Evolutionary conservation across 2,329 filamentous ascomycete genomes (phyloP).

Genomic region (Biscogniauxia sp.): DNA sequence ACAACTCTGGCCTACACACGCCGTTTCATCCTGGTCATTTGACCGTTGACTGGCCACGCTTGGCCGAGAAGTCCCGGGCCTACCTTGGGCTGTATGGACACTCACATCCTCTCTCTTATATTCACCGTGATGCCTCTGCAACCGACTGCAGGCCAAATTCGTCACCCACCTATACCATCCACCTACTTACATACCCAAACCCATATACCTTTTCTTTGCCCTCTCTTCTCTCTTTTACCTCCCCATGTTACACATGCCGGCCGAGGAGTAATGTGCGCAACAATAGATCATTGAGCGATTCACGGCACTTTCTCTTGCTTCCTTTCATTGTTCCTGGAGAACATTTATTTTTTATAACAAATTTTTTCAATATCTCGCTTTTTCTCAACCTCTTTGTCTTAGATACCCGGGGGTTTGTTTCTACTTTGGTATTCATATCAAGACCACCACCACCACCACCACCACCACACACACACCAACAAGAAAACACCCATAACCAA

Average conservation of each 20-base stretch:
- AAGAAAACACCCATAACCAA: constrained; percentile 1
- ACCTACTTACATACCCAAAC: constrained; percentile 11
- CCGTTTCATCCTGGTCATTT: constrained; percentile 5
- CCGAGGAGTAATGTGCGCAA: constrained; percentile 14
- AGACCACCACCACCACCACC: background rate
- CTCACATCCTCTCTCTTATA: background rate
- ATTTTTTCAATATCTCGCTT: background rate
- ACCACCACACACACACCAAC: background rate
- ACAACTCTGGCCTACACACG: constrained; percentile 9
- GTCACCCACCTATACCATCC: background rate
- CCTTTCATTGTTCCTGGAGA: constrained; percentile 17
- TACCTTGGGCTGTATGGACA: background rate
- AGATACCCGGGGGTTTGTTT: background rate
- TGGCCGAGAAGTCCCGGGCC: background rate
- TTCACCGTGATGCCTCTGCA: constrained; percentile 4
- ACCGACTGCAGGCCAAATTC: background rate
- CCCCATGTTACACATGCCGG: constrained; percentile 4
- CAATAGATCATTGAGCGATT: constrained; percentile 22
- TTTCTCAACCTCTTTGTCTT: background rate
- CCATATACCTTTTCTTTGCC: constrained; percentile 9
- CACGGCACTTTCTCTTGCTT: constrained; percentile 12
- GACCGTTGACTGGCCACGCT: constrained; percentile 11
- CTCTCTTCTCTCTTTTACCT: constrained; percentile 9
- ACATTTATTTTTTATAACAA: constrained; percentile 6
- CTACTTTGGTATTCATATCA: background rate